Evolutionary conservation across 441 rosid genomes (phyloP).

Genomic region (Codiaeum variegatum): DNA sequence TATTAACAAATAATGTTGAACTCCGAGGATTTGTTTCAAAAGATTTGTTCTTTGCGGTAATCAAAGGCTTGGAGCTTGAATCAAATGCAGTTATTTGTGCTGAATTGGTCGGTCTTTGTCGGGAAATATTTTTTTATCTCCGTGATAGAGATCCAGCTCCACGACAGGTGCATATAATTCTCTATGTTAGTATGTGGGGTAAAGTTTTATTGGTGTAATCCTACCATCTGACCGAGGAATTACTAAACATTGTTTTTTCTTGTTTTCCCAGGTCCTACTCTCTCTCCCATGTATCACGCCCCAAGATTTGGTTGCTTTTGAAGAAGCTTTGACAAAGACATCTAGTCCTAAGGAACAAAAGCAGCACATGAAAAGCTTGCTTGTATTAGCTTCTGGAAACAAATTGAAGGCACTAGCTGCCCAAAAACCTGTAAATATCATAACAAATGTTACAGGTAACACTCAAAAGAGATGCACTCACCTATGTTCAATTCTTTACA

Average conservation of each 20-base stretch:
- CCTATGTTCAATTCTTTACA: neutral
- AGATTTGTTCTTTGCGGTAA: slow-evolving; percentile 72
- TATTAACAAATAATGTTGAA: slow-evolving; percentile 63
- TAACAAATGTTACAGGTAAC: slow-evolving; percentile 82
- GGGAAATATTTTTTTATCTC: slow-evolving; percentile 76
- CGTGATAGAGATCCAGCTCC: slow-evolving; percentile 84
- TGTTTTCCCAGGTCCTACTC: slow-evolving; percentile 60
- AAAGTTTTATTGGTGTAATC: neutral
- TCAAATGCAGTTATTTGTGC: slow-evolving; percentile 79
- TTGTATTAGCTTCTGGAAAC: slow-evolving; percentile 77
- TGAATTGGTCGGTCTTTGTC: slow-evolving; percentile 78
- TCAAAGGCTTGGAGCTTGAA: slow-evolving; percentile 76
- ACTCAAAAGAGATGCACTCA: neutral
- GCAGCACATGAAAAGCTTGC: slow-evolving; percentile 84
- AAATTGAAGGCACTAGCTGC: slow-evolving; percentile 80
- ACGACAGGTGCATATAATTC: slow-evolving; percentile 57
- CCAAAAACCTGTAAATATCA: slow-evolving; percentile 70
- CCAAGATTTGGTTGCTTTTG: slow-evolving; percentile 77
- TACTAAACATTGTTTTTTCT: neutral
- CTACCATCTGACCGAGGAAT: neutral
- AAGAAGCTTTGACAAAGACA: slow-evolving; percentile 77
- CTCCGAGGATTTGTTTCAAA: slow-evolving; percentile 66
- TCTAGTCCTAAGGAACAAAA: slow-evolving; percentile 93
- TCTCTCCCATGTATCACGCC: slow-evolving; percentile 74
- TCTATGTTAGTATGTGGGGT: neutral